phyloP scores from a whole-genome alignment of 2,329 filamentous ascomycete species.

The Calcarisporium arbuscula region DNA sequence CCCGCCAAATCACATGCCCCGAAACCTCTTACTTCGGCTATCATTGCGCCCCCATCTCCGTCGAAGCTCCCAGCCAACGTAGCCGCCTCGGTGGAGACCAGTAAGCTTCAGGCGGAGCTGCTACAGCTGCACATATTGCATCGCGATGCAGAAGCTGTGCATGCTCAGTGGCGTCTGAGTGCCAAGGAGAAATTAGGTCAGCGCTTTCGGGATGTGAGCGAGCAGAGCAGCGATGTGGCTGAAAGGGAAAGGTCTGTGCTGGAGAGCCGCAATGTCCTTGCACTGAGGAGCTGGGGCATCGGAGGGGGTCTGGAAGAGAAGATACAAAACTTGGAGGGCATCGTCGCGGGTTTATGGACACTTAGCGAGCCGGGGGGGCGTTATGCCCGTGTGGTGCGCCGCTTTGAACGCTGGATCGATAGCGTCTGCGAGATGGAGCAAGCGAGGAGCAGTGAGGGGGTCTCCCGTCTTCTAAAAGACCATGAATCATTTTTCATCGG shows the following conservation, averaged over 20 bases:
- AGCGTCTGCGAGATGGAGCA: slow-evolving; percentile 40
- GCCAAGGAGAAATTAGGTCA: slow-evolving; percentile 42
- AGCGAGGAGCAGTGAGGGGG: slow-evolving; percentile 32
- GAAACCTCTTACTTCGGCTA: slow-evolving; percentile 54
- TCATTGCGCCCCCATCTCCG: slow-evolving; percentile 54
- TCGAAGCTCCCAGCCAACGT: slow-evolving; percentile 56
- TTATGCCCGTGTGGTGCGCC: slow-evolving; percentile 46
- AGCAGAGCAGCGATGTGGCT: slow-evolving; percentile 26
- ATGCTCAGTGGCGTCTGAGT: slow-evolving; percentile 48
- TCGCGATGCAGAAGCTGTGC: slow-evolving; percentile 39
- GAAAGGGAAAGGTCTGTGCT: slow-evolving; percentile 34
- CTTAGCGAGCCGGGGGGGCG: slow-evolving; percentile 50
- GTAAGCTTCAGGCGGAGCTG: slow-evolving; percentile 56
- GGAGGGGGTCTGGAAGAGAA: slow-evolving; percentile 44
- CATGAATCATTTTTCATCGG: slow-evolving; percentile 42
- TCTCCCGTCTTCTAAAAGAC: slow-evolving; percentile 24
- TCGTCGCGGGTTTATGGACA: slow-evolving; percentile 51
- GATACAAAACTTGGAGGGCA: slow-evolving; percentile 50
- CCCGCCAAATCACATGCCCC: slow-evolving; percentile 55
- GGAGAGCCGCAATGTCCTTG: slow-evolving; percentile 45
- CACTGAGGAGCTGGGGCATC: slow-evolving; percentile 44
- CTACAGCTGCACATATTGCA: slow-evolving; percentile 61
- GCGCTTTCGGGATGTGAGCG: slow-evolving; percentile 36
- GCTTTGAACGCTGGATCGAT: slow-evolving; percentile 55
- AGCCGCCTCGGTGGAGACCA: slow-evolving; percentile 51